Evolutionary conservation across 148 eudicot species (phyloP), one percentile per base, ranked within the genome.

Genomic region (Cornus suecica): DNA sequence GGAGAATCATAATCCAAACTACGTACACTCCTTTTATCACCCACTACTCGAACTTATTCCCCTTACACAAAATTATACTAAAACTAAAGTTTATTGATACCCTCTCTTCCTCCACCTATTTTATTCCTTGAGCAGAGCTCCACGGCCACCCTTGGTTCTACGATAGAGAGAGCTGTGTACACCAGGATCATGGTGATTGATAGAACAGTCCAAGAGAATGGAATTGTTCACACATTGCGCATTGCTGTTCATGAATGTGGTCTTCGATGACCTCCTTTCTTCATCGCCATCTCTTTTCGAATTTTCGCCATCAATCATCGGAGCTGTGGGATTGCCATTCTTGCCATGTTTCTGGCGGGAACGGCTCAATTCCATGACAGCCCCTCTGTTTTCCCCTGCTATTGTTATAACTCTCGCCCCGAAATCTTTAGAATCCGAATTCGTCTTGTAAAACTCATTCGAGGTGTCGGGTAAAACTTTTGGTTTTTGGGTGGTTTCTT

Each of bases 361-460:
- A 76, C 80, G 80, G 9, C 86, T 84, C 29, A 92, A 73, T 52
- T 87, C 89, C 97, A 90, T 92, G 29, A 92, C 58, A 18, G 94
- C 97, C 25, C 97, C 97, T 77, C 66, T 86, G 85, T 92, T 92
- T 72, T 90, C 92, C 56, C 97, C 97, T 25, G 91, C 79, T 62
- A 90, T 81, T 20, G 89, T 82, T 74, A 90, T 76, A 4, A 87
- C 23, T 34, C 88, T 84, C 84, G 75, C 70, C 4, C 83, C 84
- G 8, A 18, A 69, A 24, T 84, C 83, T 61, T 85, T 88, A 20
- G 80, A 71, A 26, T 83, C 83, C 2, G 85, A 74, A 37, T 37
- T 20, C 65, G 82, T 84, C 77, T 80, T 76, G 15, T 72, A 31
- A 58, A 45, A 8, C 28, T 37, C 68, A 56, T 66, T 34, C 24